Evolutionary conservation across 768 basidiomycete genomes (phyloP).

Genomic region (Artomyces pyxidatus): DNA sequence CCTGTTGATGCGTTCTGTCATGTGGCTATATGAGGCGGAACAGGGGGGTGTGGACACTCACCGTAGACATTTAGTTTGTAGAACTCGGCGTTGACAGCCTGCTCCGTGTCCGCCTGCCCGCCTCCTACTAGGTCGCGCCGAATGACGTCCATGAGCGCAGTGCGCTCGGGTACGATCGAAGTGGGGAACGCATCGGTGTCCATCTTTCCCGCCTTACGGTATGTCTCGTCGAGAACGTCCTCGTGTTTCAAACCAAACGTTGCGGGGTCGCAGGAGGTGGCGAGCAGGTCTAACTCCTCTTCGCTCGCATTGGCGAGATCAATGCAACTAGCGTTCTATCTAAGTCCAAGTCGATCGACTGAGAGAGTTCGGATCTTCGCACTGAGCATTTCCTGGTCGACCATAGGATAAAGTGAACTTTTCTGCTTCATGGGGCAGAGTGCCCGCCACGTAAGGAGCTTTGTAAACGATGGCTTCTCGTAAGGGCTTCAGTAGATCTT

Average conservation of each 20-base stretch:
- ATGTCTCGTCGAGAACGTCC: conserved; percentile 35
- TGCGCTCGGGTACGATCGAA: conserved; percentile 22
- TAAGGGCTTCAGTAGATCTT: not conserved
- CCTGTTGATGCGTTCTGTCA: conserved; percentile 19
- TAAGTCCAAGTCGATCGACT: not conserved
- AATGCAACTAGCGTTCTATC: not conserved
- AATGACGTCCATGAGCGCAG: conserved; percentile 23
- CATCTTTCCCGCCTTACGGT: conserved; percentile 39
- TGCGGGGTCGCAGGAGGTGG: conserved; percentile 30
- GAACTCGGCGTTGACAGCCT: conserved; percentile 25
- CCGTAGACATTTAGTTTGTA: conserved; percentile 43
- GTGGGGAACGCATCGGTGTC: conserved; percentile 28
- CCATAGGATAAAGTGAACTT: conserved; percentile 9
- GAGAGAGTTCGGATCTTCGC: not conserved
- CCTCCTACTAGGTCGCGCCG: conserved; percentile 18
- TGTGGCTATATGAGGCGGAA: no score
- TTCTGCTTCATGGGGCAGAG: not conserved
- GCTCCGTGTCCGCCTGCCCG: conserved; percentile 9
- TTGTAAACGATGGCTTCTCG: conserved; percentile 3
- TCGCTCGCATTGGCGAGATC: conserved; percentile 4
- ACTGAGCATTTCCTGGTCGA: conserved; percentile 1
- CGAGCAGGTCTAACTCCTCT: conserved; percentile 20
- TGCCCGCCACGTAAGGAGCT: conserved; percentile 11
- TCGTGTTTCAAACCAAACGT: conserved; percentile 30
- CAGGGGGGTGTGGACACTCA: conserved; percentile 12